Evolutionary conservation across 2,329 filamentous ascomycete genomes (phyloP).

Genomic region (Alternaria ethzedia): DNA sequence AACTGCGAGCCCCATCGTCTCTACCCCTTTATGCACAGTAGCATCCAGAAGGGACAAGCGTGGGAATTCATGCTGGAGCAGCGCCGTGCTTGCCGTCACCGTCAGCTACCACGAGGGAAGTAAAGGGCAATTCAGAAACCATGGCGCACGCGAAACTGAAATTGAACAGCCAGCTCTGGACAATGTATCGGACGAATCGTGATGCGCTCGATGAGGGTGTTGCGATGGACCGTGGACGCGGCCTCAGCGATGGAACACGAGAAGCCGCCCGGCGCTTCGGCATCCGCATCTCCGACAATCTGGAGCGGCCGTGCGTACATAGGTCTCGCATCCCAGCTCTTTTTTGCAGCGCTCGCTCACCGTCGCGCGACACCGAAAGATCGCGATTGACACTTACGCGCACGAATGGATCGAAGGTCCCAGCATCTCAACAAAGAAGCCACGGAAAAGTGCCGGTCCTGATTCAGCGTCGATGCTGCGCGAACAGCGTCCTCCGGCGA

Average conservation of each 20-base stretch:
- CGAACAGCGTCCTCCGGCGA: not conserved
- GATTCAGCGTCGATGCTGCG: not conserved
- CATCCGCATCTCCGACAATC: not conserved
- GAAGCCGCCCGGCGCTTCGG: conserved; percentile 2
- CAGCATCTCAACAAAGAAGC: not conserved
- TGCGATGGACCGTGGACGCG: not conserved
- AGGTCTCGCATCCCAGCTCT: not conserved
- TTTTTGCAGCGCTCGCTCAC: not conserved
- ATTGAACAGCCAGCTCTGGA: not conserved
- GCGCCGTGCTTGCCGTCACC: not conserved
- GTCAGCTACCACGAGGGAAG: not conserved
- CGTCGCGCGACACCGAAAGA: not conserved
- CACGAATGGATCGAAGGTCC: not conserved
- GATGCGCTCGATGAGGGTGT: not conserved
- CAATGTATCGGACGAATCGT: not conserved
- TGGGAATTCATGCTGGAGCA: not conserved
- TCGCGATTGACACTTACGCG: not conserved
- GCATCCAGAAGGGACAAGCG: not conserved
- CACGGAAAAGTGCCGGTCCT: not conserved
- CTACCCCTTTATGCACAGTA: not conserved
- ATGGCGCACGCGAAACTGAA: no score
- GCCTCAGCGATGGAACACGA: not conserved
- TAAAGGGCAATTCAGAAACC: no score
- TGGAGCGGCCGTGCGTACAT: not conserved
- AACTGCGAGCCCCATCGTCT: not conserved